Evolutionary conservation across 164 flowering plant genomes (phyloP).

Genomic region (Cinnamomum micranthum): DNA sequence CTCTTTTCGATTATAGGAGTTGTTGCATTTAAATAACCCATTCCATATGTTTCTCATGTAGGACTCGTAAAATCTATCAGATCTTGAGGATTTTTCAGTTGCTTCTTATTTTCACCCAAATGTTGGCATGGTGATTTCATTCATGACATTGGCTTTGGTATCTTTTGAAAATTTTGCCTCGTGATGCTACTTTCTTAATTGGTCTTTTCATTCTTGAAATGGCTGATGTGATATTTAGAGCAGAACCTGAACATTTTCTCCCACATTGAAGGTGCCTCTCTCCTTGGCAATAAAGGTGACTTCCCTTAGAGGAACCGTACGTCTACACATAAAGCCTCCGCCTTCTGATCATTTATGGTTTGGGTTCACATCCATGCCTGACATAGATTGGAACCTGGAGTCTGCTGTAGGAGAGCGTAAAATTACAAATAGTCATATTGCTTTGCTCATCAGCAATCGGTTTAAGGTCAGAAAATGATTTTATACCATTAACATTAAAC

Average conservation of each 20-base stretch:
- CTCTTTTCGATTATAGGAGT: too few species aligned
- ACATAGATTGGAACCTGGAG: slow-evolving; percentile 67
- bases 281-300: slow-evolving; percentile 69
- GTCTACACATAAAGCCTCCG: slow-evolving; percentile 83
- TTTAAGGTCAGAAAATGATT: slow-evolving; percentile 54
- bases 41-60: too few species aligned
- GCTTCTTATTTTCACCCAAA: too few species aligned
- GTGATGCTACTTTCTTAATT: too few species aligned
- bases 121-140: too few species aligned
- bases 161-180: too few species aligned
- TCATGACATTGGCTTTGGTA: too few species aligned
- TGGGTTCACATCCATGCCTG: slow-evolving; percentile 87
- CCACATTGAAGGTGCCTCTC: slow-evolving; percentile 62
- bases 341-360: slow-evolving; percentile 96
- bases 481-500: not conserved
- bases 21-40: too few species aligned
- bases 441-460: slow-evolving; percentile 58
- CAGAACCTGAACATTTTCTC: not conserved
- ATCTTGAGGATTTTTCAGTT: too few species aligned
- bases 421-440: slow-evolving; percentile 64
- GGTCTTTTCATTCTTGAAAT: too few species aligned
- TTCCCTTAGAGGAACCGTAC: slow-evolving; percentile 70
- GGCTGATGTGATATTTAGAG: too few species aligned
- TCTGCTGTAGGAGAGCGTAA: slow-evolving; percentile 85
- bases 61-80: too few species aligned